Base-by-base conservation (phyloP, 345 rosid genomes). In the Arabidopsis suecica region DNA sequence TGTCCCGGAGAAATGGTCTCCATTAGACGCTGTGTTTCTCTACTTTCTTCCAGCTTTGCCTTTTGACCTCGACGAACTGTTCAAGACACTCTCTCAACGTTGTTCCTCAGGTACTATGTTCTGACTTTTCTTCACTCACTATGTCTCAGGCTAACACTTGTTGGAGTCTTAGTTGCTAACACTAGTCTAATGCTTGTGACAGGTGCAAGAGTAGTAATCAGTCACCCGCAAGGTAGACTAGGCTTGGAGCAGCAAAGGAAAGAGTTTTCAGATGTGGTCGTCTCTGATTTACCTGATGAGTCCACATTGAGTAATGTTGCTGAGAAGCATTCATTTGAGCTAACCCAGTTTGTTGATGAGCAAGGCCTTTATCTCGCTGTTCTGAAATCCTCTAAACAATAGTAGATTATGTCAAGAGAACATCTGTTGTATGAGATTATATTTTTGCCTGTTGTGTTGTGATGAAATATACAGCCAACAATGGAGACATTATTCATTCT, bases 1-100 rank as follows among this genome's bases (percentile, higher is more conserved):
- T 78, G 87, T 87, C 53, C 97, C 98, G 0, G 87, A 88, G 45
- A 88, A 90, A 80, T 94, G 98, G 97, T 83, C 83, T 38, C 92
- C 98, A 0, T 80, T 91, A n/a, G 91, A 94, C 77, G 91, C 81
- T 37, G 89, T 86, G 49, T 94, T 88, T 79, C 90, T 94, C 60
- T 91, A 88, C 78, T 91, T 88, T 71, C 81, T 90, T 62, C 97
- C 98, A 48, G 95, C 89, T 8, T 59, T 94, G 86, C 85, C 89
- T 2, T 84, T 88, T 32, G 32, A 79, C 3, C 96, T 94, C 48
- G 95, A 84, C 51, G 82, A 89, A 74, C 72, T 88, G 68, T 78
- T 94, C 0, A 80, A 38, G 67, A 68, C 80, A 7, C 85, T 94
- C 16, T 86, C 89, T 1, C 82, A 80, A 54, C 82, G 71, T 66